These are phyloP conservation scores for Poa pratensis DNA, from an alignment of 176 grass and related monocot species.

Conservation along the genomic window DNA sequence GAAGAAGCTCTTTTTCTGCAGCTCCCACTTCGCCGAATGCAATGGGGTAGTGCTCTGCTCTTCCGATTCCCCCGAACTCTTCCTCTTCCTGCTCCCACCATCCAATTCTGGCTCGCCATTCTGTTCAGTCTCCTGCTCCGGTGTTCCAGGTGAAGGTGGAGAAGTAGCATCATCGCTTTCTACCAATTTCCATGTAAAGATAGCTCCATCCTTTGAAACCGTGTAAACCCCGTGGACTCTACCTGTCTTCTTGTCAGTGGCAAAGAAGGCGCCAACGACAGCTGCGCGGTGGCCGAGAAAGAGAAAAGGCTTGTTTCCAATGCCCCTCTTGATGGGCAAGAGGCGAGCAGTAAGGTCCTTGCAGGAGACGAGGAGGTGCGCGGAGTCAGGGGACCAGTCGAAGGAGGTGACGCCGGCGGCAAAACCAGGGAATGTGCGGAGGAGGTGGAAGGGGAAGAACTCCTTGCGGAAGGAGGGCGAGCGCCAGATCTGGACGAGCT, in stretches of 20 bases:
- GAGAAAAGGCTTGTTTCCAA: conserved; percentile 66
- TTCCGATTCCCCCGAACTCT: conserved; percentile 48
- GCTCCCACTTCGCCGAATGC: conserved; percentile 64
- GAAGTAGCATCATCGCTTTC: conserved; percentile 51
- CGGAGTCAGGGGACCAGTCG: conserved; percentile 93
- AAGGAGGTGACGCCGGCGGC: conserved; percentile 69
- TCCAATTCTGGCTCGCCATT: conserved; percentile 46
- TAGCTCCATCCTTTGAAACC: conserved; percentile 82
- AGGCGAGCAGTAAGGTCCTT: conserved; percentile 85
- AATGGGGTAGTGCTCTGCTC: conserved; percentile 41
- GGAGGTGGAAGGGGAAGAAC: conserved; percentile 94
- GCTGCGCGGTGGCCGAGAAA: conserved; percentile 81
- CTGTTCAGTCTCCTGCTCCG: conserved; percentile 47
- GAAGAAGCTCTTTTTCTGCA: conserved; percentile 87
- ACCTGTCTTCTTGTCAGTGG: conserved; percentile 67
- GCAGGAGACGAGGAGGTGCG: conserved; percentile 76
- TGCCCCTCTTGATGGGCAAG: conserved; percentile 57
- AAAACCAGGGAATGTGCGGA: conserved; percentile 78
- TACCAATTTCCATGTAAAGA: conserved; percentile 86
- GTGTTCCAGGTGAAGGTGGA: conserved; percentile 59
- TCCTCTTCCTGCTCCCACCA: conserved; percentile 57
- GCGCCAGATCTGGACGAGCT: conserved; percentile 93
- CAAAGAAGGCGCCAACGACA: conserved; percentile 74
- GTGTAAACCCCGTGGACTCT: conserved; percentile 67
- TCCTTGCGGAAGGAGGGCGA: conserved; percentile 83